A percentile compares a stretch with the other conserved stretches of the same genome.
Conservation (phyloP, 1,284 basidiomycete species). For the Meira miltonrushii region DNA sequence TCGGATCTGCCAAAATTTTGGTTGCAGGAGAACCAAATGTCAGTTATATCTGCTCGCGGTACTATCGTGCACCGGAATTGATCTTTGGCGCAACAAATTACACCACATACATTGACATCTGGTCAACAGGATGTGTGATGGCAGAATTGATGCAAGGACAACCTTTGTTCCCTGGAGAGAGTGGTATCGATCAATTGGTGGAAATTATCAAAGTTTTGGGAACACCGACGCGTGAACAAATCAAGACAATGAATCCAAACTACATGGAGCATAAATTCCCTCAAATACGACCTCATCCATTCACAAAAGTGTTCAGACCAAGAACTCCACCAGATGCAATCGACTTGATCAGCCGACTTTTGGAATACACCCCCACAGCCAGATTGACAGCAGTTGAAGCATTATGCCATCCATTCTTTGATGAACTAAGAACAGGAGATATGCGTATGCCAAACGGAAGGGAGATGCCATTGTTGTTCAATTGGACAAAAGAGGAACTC, state of each 20-base stretch:
- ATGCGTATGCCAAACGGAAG: slow-evolving; percentile 94
- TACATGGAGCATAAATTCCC: slow-evolving; percentile 99
- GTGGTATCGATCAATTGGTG: slow-evolving; percentile 96
- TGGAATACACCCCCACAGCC: slow-evolving; percentile 94
- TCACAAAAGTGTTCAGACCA: slow-evolving; percentile 85
- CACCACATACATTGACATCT: slow-evolving; percentile 99
- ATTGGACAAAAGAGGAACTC: slow-evolving; percentile 94
- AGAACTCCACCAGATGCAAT: slow-evolving; percentile 94
- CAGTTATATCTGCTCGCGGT: slow-evolving; percentile 98
- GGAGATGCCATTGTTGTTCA: slow-evolving; percentile 86
- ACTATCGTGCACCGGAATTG: slow-evolving; percentile 97
- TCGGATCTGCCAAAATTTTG: slow-evolving; percentile 97
- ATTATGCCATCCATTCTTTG: slow-evolving; percentile 81
- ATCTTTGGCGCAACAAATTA: slow-evolving; percentile 99
- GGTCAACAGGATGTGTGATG: slow-evolving; percentile 99
- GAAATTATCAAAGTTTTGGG: slow-evolving; percentile 99
- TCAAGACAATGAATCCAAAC: slow-evolving; percentile 99
- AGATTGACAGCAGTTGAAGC: slow-evolving; percentile 88
- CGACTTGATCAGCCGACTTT: slow-evolving; percentile 84
- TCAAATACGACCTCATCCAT: slow-evolving; percentile 80
- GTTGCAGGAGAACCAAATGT: slow-evolving; percentile 97
- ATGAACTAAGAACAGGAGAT: slow-evolving; percentile 75
- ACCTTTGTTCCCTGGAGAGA: slow-evolving; percentile 97
- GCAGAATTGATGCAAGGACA: slow-evolving; percentile 98
- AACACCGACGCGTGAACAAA: slow-evolving; percentile 95